Evolutionary conservation across 495 filamentous ascomycete genomes (phyloP), one percentile per base, ranked within the genome.

Genomic region (Jackrogersella multiformis): DNA sequence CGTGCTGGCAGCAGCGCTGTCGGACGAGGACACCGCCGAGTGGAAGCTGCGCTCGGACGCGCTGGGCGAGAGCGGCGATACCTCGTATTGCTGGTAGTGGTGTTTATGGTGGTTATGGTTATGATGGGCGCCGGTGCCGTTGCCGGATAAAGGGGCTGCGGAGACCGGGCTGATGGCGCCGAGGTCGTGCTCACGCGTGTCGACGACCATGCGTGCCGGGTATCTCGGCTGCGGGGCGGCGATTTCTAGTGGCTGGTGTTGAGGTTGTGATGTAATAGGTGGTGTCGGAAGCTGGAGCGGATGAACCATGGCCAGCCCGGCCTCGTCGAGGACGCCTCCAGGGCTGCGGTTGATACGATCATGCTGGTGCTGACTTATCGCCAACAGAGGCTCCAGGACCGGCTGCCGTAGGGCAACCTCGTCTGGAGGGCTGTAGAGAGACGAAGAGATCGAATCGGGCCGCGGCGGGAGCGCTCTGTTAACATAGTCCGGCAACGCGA

Each of bases 401-500:
- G 13, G 5, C 10, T 10, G 24, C n/a, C 1, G 34, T 23, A 34
- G 34, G n/a, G 41, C 16, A 16, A n/a, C 15, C 2, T 60, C 56
- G 6, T 51, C 30, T 4, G 30, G 16, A n/a, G 41, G 49, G 15
- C 44, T 30, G 30, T 52, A 53, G 12, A 38, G 8, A 20, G 61
- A 64, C 15, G 66, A 57, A 12, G 49, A 23, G 28, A 26, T 46
- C 2, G 66, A 61, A 34, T 18, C 30, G 0, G 67, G 53, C 13
- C 46, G 60, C 23, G 51, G 67, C 20, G 67, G 67, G 20, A 70
- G 67, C 21, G 67, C 67, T 28, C 55, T 57, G 26, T 70, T 65
- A 8, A 70, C 52, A 18, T 70, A 70, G 1, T 57, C 57, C 10
- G 67, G 57, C 30, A 70, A 20, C 1, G 52, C 67, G 10, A 18